Conservation (phyloP, 1,139 yeast species). For the Meyerozyma elateridarum region DNA sequence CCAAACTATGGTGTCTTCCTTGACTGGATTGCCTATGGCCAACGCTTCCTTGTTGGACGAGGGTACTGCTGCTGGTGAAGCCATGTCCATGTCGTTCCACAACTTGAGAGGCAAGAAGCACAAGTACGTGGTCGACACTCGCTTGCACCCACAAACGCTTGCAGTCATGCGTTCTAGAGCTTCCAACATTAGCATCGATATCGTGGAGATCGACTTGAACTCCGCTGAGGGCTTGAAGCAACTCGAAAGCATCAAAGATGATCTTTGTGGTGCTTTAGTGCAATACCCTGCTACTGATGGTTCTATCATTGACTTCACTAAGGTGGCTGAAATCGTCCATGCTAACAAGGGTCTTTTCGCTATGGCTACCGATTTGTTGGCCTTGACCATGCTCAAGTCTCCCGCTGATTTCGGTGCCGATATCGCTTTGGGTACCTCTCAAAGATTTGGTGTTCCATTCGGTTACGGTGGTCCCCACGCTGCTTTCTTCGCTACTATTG, state of each 20-base stretch:
- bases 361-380: conserved; percentile 86
- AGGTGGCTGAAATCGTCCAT: conserved; percentile 65
- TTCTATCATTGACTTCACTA: conserved; percentile 47
- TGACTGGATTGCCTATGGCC: conserved; percentile 89
- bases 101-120: conserved; percentile 61
- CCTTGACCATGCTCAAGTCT: conserved; percentile 77
- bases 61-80: conserved; percentile 98
- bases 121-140: conserved; percentile 67
- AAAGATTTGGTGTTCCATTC: conserved; percentile 95
- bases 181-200: conserved; percentile 61
- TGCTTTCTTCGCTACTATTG: conserved; percentile 86
- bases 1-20: conserved; percentile 83
- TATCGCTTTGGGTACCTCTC: conserved; percentile 87
- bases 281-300: conserved; percentile 95
- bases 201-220: conserved; percentile 56
- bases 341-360: conserved; percentile 69
- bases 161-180: conserved; percentile 80
- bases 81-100: conserved; percentile 81
- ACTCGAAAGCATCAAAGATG: conserved; percentile 30
- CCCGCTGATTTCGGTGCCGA: conserved; percentile 90
- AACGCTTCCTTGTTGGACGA: conserved; percentile 94
- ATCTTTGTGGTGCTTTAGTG: conserved; percentile 75
- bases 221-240: conserved; percentile 40
- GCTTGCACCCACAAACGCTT: conserved; percentile 81
- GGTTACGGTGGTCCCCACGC: conserved; percentile 99